These are phyloP conservation scores for Papiliotrema fonsecae DNA, from an alignment of 1,284 basidiomycete species.

Conservation along the genomic window DNA sequence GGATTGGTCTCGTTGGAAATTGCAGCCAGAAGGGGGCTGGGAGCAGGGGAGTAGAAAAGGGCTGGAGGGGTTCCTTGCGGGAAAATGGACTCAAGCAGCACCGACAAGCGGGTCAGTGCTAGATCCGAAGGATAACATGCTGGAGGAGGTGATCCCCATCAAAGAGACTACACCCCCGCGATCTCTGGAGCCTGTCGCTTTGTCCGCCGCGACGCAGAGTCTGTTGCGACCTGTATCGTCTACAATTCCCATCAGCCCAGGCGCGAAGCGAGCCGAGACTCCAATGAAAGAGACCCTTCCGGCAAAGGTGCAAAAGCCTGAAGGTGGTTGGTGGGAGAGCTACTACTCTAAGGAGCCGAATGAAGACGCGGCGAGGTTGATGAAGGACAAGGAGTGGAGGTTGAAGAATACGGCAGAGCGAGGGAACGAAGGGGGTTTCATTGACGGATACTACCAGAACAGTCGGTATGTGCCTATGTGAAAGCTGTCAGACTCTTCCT, in stretches of 20 bases:
- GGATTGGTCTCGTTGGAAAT: constrained; percentile 44
- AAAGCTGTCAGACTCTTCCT: neutral
- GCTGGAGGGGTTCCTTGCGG: constrained; percentile 32
- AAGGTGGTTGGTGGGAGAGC: constrained; percentile 27
- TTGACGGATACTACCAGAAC: constrained; percentile 85
- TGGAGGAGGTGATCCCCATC: neutral
- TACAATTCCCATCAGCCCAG: constrained; percentile 22
- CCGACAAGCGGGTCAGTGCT: neutral
- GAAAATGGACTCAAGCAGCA: constrained; percentile 3
- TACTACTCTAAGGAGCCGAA: constrained; percentile 58
- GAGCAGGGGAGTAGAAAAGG: constrained; percentile 30
- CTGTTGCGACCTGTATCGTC: neutral
- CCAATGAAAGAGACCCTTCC: constrained; percentile 47
- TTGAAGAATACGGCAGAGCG: constrained; percentile 69
- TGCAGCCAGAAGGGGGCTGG: constrained; percentile 32
- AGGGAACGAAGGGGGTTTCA: constrained; percentile 70
- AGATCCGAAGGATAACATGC: neutral
- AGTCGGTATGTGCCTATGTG: constrained; percentile 55
- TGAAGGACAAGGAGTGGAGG: constrained; percentile 79
- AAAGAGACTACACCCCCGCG: neutral
- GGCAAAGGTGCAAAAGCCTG: constrained; percentile 27
- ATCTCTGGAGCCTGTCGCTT: neutral
- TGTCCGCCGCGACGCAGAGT: neutral
- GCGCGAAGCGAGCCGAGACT: constrained; percentile 11
- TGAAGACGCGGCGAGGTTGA: constrained; percentile 63